Base-by-base conservation (phyloP, 1,139 yeast genomes). In the Hanseniaspora gamundiae region DNA sequence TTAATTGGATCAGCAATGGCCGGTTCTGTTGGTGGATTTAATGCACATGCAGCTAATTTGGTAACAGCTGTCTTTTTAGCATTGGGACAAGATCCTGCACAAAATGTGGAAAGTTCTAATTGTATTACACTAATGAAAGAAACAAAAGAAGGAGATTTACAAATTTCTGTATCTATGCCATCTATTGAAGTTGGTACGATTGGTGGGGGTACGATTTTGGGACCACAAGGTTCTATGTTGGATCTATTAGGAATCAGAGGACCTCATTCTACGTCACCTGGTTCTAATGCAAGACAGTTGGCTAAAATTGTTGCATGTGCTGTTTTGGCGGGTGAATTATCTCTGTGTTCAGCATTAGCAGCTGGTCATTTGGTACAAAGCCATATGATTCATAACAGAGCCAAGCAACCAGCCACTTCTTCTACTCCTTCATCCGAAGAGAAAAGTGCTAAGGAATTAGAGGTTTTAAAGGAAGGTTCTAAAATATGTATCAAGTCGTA, bases 51-150 rank as follows among this genome's bases (percentile, higher is more conserved):
- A 41, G 94, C 98, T 41, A 91, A 91, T 62, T 68, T 91, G 56
- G 91, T 91, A 35, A 91, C 98, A 27, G 97, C 98, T 10, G 80
- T 91, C 26, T 91, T 67, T 64, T 69, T 91, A 54, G 98, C 99
- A 3, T 78, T 95, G 52, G 99, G 99, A 48, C 99, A 91, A 70
- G 98, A 91, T 66, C 97, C 97, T 13, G 97, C 97, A 2, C 97
- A 87, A 68, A 91, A 88, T 59, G 97, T 93, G 45, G 99, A 91
- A 67, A 80, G 94, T 48, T 86, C 96, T 30, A 91, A 88, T 67
- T 93, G 98, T 79, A 88, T 93, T 52, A 91, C 98, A 2, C 70
- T 91, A 53, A 87, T 93, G 94, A 80, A 81, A 58, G 86, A 84
- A 58, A 73, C 74, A 41, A 70, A 70, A 35, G 39, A 44, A 16